Base-by-base conservation (phyloP, 2,329 filamentous ascomycete genomes). In the Conoideocrella luteorostrata region DNA sequence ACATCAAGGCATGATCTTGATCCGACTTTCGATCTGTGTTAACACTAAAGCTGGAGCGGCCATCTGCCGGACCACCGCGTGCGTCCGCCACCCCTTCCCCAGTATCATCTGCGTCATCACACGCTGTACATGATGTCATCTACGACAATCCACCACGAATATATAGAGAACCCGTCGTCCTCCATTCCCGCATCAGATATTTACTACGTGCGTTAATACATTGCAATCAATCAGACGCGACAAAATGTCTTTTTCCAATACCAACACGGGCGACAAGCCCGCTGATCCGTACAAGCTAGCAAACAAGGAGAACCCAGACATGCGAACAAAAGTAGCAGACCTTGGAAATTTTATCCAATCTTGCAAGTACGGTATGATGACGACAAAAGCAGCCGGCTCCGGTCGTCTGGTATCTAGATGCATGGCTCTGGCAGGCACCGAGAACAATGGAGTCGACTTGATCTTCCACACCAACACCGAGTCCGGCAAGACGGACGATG, bases 381-480 rank as follows among this genome's bases (percentile, higher is more conserved):
- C 88, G 7, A 94, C 89, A 18, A 75, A 82, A 39, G 80, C 83
- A 39, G 70, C 75, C 2, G 70, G 74, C 28, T 77, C 73, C 0
- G 83, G 82, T 11, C 72, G 81, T 39, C 70, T 95, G 12, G 81
- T 84, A 4, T 90, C 84, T n/a, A 75, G 89, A 51, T 88, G 84
- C 63, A 95, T 95, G 89, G 86, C 86, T 5, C 64, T 95, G 12
- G 86, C 87, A 13, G 87, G 78, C 12, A 85, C 84, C 86, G 88
- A 94, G 66, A 72, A 75, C 49, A 83, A 82, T 51, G 85, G 86
- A 56, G 74, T 89, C 45, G 88, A 94, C 61, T 77, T 93, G 45
- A 77, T 95, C 63, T 95, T 95, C 76, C 84, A 93, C 71, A 89
- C 88, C 59, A 95, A 95, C 72, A 89, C 87, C 50, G 86, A 91